Evolutionary conservation across 2,329 filamentous ascomycete genomes (phyloP).

Genomic region (Dactylonectria estremocensis): DNA sequence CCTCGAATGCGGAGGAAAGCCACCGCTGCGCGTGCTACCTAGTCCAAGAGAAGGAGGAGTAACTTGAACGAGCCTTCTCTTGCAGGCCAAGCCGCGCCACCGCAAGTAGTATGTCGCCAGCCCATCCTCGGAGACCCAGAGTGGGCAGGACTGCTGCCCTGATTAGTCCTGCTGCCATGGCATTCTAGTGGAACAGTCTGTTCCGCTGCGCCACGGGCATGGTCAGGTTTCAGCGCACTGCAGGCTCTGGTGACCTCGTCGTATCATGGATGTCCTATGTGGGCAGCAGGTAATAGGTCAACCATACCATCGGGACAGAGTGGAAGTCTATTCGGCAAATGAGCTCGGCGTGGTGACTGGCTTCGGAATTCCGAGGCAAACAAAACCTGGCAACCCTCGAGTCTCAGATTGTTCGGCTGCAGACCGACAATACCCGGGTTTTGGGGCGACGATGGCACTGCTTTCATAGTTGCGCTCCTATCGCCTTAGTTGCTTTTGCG

Average conservation of each 20-base stretch:
- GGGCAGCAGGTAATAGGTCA: conserved; percentile 24
- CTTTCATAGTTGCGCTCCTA: not conserved
- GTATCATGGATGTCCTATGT: conserved; percentile 32
- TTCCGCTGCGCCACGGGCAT: conserved; percentile 35
- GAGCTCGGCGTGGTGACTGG: conserved; percentile 17
- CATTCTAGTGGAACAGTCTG: conserved; percentile 8
- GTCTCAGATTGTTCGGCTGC: not conserved
- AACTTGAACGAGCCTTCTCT: conserved; percentile 12
- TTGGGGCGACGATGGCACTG: not conserved
- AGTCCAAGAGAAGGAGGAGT: conserved; percentile 24
- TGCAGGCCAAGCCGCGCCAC: conserved; percentile 25
- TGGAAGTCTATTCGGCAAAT: conserved; percentile 23
- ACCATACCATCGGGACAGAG: conserved; percentile 34
- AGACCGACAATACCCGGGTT: not conserved
- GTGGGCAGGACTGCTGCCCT: conserved; percentile 22
- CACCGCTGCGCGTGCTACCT: conserved; percentile 18
- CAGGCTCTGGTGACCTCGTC: conserved; percentile 12
- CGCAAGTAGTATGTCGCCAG: conserved; percentile 29
- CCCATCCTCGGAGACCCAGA: conserved; percentile 22
- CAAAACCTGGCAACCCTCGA: not conserved
- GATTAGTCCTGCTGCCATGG: conserved; percentile 20
- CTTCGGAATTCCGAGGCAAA: conserved; percentile 25
- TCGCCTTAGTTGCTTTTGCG: conserved; percentile 3
- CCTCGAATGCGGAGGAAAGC: conserved; percentile 32
- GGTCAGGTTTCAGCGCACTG: conserved; percentile 26